Evolutionary conservation across 1,284 basidiomycete species (phyloP).

Genomic region (Puccinia hordei): DNA sequence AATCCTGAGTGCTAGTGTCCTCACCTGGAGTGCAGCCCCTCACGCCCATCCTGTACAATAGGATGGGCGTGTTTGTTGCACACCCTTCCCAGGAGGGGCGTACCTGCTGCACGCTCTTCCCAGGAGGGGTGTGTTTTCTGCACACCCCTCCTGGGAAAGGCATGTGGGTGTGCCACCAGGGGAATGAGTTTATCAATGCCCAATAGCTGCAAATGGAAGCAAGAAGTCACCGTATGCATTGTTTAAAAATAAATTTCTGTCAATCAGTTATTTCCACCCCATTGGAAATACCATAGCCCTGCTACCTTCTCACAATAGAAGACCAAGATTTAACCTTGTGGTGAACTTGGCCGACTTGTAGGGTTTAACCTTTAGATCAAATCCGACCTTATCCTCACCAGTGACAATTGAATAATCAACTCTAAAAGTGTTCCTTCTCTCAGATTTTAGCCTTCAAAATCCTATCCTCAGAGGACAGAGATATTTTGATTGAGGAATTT

Average conservation of each 20-base stretch:
- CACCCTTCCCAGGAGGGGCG: too few relatives aligned
- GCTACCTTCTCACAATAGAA: not conserved
- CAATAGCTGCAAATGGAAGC: not conserved
- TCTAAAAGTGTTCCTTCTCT: not conserved
- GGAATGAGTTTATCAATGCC: too few relatives aligned
- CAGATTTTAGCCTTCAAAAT: not conserved
- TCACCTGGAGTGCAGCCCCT: too few relatives aligned
- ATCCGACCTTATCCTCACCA: not conserved
- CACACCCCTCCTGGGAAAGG: too few relatives aligned
- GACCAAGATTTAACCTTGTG: not conserved
- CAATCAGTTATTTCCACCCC: not conserved
- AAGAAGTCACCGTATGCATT: conserved; percentile 3
- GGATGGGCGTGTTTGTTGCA: too few relatives aligned
- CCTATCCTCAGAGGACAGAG: not conserved
- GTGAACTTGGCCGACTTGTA: not conserved
- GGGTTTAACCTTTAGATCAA: not conserved
- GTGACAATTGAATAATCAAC: not conserved
- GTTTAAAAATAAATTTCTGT: not conserved
- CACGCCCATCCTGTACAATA: too few relatives aligned
- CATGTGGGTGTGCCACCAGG: too few relatives aligned
- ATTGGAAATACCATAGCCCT: not conserved
- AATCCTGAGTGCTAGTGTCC: not conserved
- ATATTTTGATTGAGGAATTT: too few relatives aligned
- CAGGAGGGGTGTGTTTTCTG: too few relatives aligned
- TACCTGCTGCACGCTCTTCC: too few relatives aligned